Evolutionary conservation across 1,284 basidiomycete genomes (phyloP), one percentile per base, ranked within the genome.

Genomic region (Lentinula novae-zelandiae): DNA sequence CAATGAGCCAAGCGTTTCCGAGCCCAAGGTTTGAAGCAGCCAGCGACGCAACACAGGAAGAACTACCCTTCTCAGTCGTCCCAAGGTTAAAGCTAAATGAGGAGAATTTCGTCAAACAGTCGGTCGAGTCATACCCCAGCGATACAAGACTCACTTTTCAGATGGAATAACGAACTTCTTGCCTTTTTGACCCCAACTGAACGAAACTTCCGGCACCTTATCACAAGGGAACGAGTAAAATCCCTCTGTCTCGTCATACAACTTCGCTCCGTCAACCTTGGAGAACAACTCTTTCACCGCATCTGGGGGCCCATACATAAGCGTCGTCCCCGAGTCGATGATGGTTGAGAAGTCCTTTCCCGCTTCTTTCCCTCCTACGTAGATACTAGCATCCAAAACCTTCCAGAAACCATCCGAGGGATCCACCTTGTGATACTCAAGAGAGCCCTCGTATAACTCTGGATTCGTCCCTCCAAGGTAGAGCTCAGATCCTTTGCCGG

Each of bases 1-100:
- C 77, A 10, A 75, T 66, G 58, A 79, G 69, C 73, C 74, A 78
- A 60, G 67, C 56, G 15, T 57, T 48, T 46, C 67, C 65, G 22
- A 64, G 53, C 40, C 66, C 67, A 53, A 69, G 39, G 59, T 67
- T 63, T 50, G 61, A 53, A 49, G 40, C 61, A 0, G 63, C 63
- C 34, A 72, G 58, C 1, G 66, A 67, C 36, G 67, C 70, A 7
- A 72, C 63, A 58, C 71, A 72, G n/a, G 64, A 59, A 6, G 65
- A 58, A 6, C 65, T 64, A 7, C 69, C 69, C 2, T 44, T 36
- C 9, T 52, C 49, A 5, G 63, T 53, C 15, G 22, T 13, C n/a
- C 71, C 71, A 8, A 71, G 57, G 60, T 68, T 71, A 64, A 72
- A 68, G 46, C 62, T 63, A 53, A 10, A 13, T 13, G 22, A 58